These are phyloP conservation scores for Rhodamnia argentea DNA, from an alignment of 345 rosid genomes.

Conservation along the genomic window DNA sequence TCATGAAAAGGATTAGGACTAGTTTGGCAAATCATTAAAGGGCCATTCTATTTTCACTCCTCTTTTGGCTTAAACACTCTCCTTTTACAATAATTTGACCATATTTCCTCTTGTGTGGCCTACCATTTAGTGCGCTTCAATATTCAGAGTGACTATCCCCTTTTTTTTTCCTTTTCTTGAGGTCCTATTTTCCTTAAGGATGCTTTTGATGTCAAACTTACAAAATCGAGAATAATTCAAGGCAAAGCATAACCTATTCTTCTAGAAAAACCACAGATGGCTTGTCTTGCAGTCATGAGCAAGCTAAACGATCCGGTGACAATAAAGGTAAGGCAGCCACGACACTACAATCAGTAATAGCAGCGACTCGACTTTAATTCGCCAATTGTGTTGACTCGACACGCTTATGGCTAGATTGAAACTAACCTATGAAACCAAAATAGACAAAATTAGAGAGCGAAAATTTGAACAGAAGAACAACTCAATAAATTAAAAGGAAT, in stretches of 20 bases:
- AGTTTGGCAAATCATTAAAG: no score
- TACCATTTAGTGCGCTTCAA: background rate
- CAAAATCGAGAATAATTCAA: background rate
- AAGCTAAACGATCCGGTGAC: background rate
- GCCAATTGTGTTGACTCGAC: background rate
- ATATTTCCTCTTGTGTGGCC: background rate
- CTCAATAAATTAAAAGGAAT: background rate
- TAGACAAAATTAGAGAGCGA: background rate
- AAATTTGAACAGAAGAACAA: background rate
- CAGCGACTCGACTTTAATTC: background rate
- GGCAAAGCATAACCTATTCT: background rate
- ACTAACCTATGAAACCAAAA: background rate
- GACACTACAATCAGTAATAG: background rate
- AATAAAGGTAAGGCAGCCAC: background rate
- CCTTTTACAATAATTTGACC: background rate
- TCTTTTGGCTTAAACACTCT: background rate
- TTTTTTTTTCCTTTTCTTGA: no score
- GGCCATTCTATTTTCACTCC: background rate
- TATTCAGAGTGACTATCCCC: no score
- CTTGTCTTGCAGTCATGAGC: background rate
- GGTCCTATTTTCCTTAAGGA: no score
- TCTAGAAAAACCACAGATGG: background rate
- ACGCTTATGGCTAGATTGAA: background rate
- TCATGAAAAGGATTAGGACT: no score
- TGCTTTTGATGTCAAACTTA: background rate